A percentile compares a stretch with the other conserved stretches of the same genome.
Conservation (phyloP, 2,329 filamentous ascomycete species). For the Fonsecaea multimorphosa region DNA sequence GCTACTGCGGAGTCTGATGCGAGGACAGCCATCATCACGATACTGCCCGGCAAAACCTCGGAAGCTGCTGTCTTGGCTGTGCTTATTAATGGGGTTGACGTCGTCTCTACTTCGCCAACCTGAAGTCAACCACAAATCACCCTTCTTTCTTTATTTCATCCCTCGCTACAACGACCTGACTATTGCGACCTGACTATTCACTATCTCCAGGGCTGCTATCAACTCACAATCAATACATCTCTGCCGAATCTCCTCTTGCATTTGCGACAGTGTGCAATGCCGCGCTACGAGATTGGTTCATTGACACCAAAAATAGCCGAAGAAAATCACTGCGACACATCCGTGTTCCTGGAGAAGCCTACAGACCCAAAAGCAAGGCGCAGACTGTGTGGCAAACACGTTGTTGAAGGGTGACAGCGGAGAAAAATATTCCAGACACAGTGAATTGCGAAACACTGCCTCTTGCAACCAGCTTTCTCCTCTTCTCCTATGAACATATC, state of each 20-base stretch:
- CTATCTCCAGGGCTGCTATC: not conserved
- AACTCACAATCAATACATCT: not conserved
- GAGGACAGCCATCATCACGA: not conserved
- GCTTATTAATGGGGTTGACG: not conserved
- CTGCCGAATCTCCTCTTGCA: not conserved
- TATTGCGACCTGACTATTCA: too few species aligned
- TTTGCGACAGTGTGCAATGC: not conserved
- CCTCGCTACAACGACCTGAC: not conserved
- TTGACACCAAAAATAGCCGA: not conserved
- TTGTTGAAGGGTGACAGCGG: slow-evolving; percentile 6
- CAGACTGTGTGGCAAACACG: slow-evolving; percentile 2
- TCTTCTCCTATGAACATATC: slow-evolving; percentile 18
- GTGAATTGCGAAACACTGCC: slow-evolving; percentile 6
- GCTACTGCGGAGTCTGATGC: not conserved
- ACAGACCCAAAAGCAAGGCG: slow-evolving; percentile 1
- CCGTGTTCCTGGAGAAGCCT: not conserved
- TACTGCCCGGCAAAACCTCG: not conserved
- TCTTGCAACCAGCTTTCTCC: slow-evolving; percentile 5
- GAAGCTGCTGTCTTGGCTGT: not conserved
- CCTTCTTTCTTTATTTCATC: not conserved
- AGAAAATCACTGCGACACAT: not conserved
- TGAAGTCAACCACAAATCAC: not conserved
- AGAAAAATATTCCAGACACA: not conserved
- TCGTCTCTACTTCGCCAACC: not conserved
- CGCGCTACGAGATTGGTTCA: not conserved